These are phyloP conservation scores for Mrakia hoshinonis DNA, from an alignment of 768 basidiomycete genomes.

Conservation along the genomic window DNA sequence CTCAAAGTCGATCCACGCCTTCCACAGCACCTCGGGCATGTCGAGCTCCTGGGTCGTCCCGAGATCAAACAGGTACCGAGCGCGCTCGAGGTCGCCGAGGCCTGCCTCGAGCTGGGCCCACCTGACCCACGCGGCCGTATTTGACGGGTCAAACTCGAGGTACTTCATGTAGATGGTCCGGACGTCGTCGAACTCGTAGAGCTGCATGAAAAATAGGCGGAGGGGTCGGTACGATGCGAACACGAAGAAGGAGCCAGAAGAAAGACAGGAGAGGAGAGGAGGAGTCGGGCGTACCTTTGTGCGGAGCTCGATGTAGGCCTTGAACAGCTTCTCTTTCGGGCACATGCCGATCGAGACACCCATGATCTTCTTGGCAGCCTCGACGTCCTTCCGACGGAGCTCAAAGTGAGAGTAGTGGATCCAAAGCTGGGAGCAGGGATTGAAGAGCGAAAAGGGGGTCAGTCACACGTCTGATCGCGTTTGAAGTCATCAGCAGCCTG, in stretches of 20 bases:
- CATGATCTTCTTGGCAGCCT: conserved; percentile 76
- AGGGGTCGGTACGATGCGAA: no score
- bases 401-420: conserved; percentile 86
- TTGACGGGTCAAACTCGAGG: conserved; percentile 85
- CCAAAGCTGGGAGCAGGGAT: conserved; percentile 54
- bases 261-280: neutral
- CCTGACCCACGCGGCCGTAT: conserved; percentile 90
- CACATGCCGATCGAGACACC: conserved; percentile 90
- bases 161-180: conserved; percentile 88
- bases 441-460: neutral
- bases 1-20: conserved; percentile 91
- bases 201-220: no score
- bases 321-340: conserved; percentile 90
- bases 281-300: conserved; percentile 59
- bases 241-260: no score
- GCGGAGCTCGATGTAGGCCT: conserved; percentile 89
- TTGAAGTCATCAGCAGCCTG: no score
- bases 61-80: conserved; percentile 88
- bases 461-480: neutral
- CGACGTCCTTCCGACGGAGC: conserved; percentile 67
- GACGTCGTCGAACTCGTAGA: conserved; percentile 91
- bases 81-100: conserved; percentile 75
- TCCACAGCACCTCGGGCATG: conserved; percentile 68
- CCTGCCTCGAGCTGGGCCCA: conserved; percentile 85
- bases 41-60: conserved; percentile 68